phyloP scores from a whole-genome alignment of 2,329 filamentous ascomycete species.

The Myriosclerotinia duriaeana region DNA sequence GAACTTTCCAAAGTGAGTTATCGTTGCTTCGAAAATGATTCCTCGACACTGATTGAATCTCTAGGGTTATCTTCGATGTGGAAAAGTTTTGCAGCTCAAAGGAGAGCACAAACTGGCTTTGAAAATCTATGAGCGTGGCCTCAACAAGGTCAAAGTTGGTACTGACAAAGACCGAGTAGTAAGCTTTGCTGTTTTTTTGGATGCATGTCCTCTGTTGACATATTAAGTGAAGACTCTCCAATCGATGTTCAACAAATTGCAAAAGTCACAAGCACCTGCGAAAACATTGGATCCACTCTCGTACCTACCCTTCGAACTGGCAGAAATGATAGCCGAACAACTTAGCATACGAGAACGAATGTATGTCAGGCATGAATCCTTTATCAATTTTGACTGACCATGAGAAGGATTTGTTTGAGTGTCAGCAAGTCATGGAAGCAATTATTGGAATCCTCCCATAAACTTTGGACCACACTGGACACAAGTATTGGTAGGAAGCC shows the following conservation, averaged over 20 bases:
- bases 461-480: conserved; percentile 39
- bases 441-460: conserved; percentile 36
- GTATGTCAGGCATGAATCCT: conserved; percentile 28
- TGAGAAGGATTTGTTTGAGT: conserved; percentile 36
- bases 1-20: conserved; percentile 36
- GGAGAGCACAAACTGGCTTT: conserved; percentile 37
- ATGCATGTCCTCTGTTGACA: conserved; percentile 9
- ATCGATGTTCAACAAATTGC: conserved; percentile 37
- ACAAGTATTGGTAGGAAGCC: conserved; percentile 31
- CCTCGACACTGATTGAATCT: neutral
- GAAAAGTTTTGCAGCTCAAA: conserved; percentile 39
- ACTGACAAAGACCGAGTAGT: conserved; percentile 37
- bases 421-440: conserved; percentile 39
- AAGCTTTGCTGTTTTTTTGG: conserved; percentile 13
- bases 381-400: conserved; percentile 20
- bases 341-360: conserved; percentile 38
- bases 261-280: conserved; percentile 30
- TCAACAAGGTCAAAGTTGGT: conserved; percentile 40
- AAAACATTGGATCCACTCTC: conserved; percentile 39
- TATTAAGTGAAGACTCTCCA: conserved; percentile 36
- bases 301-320: conserved; percentile 41
- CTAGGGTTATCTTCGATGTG: conserved; percentile 41
- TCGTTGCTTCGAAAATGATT: neutral
- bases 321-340: conserved; percentile 37
- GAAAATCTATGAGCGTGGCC: conserved; percentile 41